These are phyloP conservation scores for Ophiostoma sp. DNA, from an alignment of 2,329 filamentous ascomycete species.

Conservation along the genomic window DNA sequence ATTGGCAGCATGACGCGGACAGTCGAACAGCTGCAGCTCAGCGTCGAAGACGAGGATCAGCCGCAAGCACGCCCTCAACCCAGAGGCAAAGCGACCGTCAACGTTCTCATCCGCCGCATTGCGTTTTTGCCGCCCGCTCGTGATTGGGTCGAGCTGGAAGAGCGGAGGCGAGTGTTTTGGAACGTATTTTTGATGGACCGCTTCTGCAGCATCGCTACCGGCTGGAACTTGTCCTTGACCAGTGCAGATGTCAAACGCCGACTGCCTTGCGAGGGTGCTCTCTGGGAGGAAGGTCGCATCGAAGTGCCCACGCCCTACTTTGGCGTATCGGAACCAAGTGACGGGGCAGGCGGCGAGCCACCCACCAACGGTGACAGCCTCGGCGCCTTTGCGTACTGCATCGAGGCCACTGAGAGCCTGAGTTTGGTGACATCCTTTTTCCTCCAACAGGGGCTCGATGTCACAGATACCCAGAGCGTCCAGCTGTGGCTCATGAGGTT, in stretches of 20 bases:
- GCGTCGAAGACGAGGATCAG: constrained; percentile 42
- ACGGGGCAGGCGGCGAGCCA: no score
- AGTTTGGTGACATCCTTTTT: constrained; percentile 40
- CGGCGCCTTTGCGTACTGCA: constrained; percentile 41
- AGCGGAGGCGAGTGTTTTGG: constrained; percentile 40
- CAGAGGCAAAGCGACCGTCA: constrained; percentile 29
- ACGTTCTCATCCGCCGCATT: constrained; percentile 18
- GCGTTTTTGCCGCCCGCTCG: constrained; percentile 32
- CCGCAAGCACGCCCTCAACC: constrained; percentile 30
- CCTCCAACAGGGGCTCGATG: constrained; percentile 38
- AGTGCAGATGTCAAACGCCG: constrained; percentile 37
- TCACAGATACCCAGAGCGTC: not conserved
- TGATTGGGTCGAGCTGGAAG: constrained; percentile 37
- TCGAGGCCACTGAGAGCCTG: constrained; percentile 41
- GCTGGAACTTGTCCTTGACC: constrained; percentile 39
- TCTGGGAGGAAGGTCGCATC: constrained; percentile 37
- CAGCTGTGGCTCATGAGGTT: constrained; percentile 22
- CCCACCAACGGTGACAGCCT: no score
- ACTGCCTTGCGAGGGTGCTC: constrained; percentile 37
- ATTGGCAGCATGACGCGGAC: constrained; percentile 42
- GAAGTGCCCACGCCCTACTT: constrained; percentile 38
- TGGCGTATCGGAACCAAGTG: constrained; percentile 39
- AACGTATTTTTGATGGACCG: constrained; percentile 41
- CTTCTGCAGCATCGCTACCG: constrained; percentile 34
- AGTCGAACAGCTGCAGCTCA: constrained; percentile 41